These are phyloP conservation scores for Paramecium caudatum DNA, from an alignment of 73 alveolate genomes.

Conservation along the genomic window DNA sequence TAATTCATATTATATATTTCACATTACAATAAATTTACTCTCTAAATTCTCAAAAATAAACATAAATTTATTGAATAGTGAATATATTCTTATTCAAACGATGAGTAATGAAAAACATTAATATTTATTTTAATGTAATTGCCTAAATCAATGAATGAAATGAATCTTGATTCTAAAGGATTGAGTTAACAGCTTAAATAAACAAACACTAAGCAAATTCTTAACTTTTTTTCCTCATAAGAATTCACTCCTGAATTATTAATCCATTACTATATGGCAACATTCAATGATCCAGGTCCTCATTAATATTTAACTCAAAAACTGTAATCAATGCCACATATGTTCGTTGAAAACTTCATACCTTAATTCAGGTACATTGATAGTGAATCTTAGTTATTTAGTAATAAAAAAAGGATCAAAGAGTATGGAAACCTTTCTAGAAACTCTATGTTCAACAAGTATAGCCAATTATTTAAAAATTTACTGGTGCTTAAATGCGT, in stretches of 20 bases:
- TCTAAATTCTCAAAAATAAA: no score
- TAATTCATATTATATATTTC: no score
- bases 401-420: conserved; percentile 25
- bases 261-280: conserved; percentile 53
- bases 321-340: conserved; percentile 39
- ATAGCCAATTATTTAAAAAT: conserved; percentile 44
- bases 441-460: conserved; percentile 32
- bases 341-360: conserved; percentile 38
- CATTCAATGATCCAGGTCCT: conserved; percentile 68
- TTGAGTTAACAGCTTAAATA: neutral
- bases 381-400: conserved; percentile 9
- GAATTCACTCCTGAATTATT: conserved; percentile 61
- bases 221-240: conserved; percentile 38
- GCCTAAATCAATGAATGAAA: conserved; percentile 32
- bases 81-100: no score
- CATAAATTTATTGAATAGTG: no score
- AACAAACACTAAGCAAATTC: conserved; percentile 12
- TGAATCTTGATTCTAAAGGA: conserved; percentile 30
- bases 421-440: conserved; percentile 69
- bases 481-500: conserved; percentile 52
- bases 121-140: no score
- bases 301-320: conserved; percentile 46
- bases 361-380: conserved; percentile 35
- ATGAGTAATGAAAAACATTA: no score
- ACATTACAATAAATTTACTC: no score